phyloP scores from a whole-genome alignment of 106 monocot species.

The Apostasia ramifera region DNA sequence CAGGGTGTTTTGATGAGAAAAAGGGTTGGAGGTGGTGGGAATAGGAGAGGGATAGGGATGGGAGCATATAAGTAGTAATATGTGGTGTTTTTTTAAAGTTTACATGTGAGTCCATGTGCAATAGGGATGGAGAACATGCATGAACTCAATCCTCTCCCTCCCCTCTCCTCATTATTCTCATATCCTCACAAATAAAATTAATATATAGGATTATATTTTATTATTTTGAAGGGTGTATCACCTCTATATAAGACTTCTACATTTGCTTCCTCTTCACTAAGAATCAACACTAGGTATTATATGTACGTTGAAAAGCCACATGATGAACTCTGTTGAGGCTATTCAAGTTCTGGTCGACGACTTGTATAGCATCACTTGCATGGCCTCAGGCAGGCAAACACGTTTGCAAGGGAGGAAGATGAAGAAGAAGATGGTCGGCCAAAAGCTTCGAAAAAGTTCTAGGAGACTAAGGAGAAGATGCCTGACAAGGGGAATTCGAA shows the following conservation, averaged over 20 bases:
- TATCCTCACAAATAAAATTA: not conserved
- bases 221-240: too few relatives aligned
- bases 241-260: too few relatives aligned
- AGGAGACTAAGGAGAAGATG: not conserved
- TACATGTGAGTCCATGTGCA: constrained; percentile 19
- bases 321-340: too few relatives aligned
- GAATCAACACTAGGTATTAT: not conserved
- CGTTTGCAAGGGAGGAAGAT: not conserved
- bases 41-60: constrained; percentile 2
- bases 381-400: not conserved
- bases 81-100: not conserved
- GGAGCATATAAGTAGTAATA: not conserved
- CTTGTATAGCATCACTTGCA: not conserved
- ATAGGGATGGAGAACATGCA: constrained; percentile 6
- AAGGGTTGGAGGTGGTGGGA: not conserved
- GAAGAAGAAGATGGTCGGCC: not conserved
- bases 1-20: constrained; percentile 16
- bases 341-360: too few relatives aligned
- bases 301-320: too few relatives aligned
- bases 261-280: too few relatives aligned
- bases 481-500: not conserved
- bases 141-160: not conserved
- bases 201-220: too few relatives aligned
- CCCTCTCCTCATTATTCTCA: not conserved
- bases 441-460: not conserved